These are phyloP conservation scores for Coffea humblotiana DNA, from an alignment of 305 asterid species.

Conservation along the genomic window DNA sequence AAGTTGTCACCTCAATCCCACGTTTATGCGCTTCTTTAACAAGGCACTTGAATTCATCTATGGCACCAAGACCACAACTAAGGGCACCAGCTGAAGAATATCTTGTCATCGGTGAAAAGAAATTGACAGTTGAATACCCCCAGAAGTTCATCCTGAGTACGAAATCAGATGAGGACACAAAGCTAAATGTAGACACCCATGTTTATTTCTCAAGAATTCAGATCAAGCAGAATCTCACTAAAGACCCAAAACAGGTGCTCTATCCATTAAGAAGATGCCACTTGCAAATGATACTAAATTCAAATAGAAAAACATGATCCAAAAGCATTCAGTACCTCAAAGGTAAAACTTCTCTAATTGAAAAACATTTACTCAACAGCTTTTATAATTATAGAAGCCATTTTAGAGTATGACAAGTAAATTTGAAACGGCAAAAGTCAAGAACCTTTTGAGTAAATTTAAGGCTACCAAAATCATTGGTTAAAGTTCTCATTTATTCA, in stretches of 20 bases:
- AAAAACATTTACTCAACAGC: neutral
- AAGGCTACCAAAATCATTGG: neutral
- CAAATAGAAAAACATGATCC: neutral
- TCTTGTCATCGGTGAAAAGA: conserved; percentile 97
- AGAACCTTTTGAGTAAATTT: neutral
- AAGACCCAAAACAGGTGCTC: neutral
- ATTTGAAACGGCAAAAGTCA: neutral
- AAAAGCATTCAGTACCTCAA: neutral
- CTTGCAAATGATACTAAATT: neutral
- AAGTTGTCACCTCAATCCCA: conserved; percentile 76
- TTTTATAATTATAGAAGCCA: neutral
- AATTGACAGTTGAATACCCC: conserved; percentile 96
- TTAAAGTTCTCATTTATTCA: neutral
- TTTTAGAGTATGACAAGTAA: neutral
- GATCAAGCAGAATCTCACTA: neutral
- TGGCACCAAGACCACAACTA: conserved; percentile 68
- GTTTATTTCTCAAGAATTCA: conserved; percentile 4
- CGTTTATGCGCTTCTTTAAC: conserved; percentile 93
- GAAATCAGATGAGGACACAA: conserved; percentile 17
- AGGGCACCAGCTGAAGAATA: conserved; percentile 64
- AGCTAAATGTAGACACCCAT: neutral
- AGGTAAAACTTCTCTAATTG: neutral
- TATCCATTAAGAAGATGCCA: neutral
- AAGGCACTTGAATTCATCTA: conserved; percentile 81
- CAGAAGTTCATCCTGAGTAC: conserved; percentile 84